Conservation (phyloP, 768 basidiomycete genomes). For the Saitozyma sp. region DNA sequence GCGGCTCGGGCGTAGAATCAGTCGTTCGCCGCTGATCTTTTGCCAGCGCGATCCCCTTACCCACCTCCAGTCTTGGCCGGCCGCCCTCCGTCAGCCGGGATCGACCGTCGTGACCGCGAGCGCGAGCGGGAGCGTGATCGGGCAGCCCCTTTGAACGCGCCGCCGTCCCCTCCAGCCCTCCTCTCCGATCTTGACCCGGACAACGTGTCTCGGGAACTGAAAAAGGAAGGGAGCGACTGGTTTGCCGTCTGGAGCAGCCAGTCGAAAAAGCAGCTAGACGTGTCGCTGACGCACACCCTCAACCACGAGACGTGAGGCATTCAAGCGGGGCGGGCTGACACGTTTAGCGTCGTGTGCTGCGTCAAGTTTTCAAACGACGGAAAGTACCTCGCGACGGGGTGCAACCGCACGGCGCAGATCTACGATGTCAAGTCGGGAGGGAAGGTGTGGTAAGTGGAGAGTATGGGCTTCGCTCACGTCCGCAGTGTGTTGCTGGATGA, state of each 20-base stretch:
- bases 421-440: constrained; percentile 84
- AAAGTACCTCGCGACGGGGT: constrained; percentile 88
- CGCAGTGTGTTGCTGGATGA: constrained; percentile 75
- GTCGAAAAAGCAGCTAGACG: constrained; percentile 74
- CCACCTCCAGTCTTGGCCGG: constrained; percentile 28
- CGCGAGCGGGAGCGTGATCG: constrained; percentile 52
- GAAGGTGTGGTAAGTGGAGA: constrained; percentile 71
- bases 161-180: constrained; percentile 36
- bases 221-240: constrained; percentile 81
- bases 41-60: constrained; percentile 43
- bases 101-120: constrained; percentile 45
- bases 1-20: no score
- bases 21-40: constrained; percentile 31
- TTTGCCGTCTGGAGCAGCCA: constrained; percentile 83
- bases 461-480: background rate
- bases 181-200: constrained; percentile 53
- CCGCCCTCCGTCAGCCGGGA: constrained; percentile 39
- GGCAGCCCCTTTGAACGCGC: constrained; percentile 15
- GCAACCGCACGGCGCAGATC: constrained; percentile 92
- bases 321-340: background rate
- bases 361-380: constrained; percentile 94
- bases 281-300: constrained; percentile 78
- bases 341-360: constrained; percentile 73
- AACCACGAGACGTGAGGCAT: constrained; percentile 76
- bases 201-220: constrained; percentile 52